phyloP scores from a whole-genome alignment of 148 eudicot genomes.

The Camellia japonica region DNA sequence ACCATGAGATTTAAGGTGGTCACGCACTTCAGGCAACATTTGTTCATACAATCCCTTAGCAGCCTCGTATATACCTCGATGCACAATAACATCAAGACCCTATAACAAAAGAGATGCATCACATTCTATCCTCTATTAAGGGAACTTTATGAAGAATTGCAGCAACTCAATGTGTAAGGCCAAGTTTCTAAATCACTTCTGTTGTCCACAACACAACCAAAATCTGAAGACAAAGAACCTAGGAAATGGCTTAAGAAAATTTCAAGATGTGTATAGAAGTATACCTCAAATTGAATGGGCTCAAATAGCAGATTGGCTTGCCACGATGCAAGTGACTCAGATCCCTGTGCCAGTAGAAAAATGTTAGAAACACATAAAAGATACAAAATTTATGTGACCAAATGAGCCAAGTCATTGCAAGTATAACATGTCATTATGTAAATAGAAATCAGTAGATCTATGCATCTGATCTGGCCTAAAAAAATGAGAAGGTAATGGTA shows the following conservation, averaged over 20 bases:
- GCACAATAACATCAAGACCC: conserved; percentile 88
- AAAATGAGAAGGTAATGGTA: neutral
- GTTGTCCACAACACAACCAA: neutral
- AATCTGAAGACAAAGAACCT: neutral
- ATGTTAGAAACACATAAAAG: conserved; percentile 7
- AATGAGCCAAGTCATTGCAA: neutral
- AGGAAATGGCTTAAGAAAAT: neutral
- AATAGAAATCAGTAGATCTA: neutral
- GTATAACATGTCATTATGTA: neutral
- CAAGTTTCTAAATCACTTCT: neutral
- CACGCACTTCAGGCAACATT: conserved; percentile 82
- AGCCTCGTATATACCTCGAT: conserved; percentile 97
- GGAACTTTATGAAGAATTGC: neutral
- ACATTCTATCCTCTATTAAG: neutral
- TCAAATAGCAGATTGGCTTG: conserved; percentile 96
- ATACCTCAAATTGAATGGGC: conserved; percentile 89
- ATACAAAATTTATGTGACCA: neutral
- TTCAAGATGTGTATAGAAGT: neutral
- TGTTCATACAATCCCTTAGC: conserved; percentile 93
- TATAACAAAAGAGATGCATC: conserved; percentile 21
- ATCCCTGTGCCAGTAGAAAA: conserved; percentile 49
- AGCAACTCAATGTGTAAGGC: neutral
- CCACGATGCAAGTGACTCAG: conserved; percentile 94
- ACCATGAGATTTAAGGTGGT: conserved; percentile 64
- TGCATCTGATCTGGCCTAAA: neutral